phyloP scores from a whole-genome alignment of 2,329 filamentous ascomycete genomes.

The Stagonosporopsis rhizophila region DNA sequence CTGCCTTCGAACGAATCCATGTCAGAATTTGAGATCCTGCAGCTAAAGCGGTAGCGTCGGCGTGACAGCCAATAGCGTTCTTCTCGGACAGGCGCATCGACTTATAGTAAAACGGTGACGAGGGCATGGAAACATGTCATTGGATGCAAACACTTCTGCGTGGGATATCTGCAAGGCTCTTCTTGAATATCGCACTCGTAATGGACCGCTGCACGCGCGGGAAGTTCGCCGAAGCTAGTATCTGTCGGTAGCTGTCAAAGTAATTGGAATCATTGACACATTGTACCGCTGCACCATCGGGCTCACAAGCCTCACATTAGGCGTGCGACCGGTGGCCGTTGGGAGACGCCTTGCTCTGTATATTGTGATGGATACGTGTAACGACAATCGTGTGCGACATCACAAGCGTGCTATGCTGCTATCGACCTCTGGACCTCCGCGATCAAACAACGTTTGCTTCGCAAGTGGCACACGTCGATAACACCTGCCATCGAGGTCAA shows the following conservation, averaged over 20 bases:
- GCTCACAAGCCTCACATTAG: constrained; percentile 1
- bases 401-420: not conserved
- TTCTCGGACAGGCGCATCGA: not conserved
- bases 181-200: constrained; percentile 19
- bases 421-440: not conserved
- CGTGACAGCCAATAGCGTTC: constrained; percentile 5
- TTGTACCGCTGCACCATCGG: constrained; percentile 13
- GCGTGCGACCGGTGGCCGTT: constrained; percentile 8
- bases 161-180: constrained; percentile 11
- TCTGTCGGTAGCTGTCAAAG: not conserved
- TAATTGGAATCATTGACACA: constrained; percentile 5
- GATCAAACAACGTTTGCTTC: constrained; percentile 3
- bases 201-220: constrained; percentile 20
- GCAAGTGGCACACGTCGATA: not conserved
- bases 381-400: constrained; percentile 21
- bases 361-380: constrained; percentile 15
- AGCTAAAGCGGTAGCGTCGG: constrained; percentile 19
- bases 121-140: constrained; percentile 16
- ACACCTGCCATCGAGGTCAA: not conserved
- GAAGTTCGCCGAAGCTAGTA: constrained; percentile 1
- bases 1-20: constrained; percentile 5
- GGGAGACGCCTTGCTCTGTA: constrained; percentile 4
- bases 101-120: constrained; percentile 4
- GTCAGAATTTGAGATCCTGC: constrained; percentile 20
- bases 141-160: constrained; percentile 4